Evolutionary conservation across 179 eudicot species (phyloP).

Genomic region (Beta macrorhiza): DNA sequence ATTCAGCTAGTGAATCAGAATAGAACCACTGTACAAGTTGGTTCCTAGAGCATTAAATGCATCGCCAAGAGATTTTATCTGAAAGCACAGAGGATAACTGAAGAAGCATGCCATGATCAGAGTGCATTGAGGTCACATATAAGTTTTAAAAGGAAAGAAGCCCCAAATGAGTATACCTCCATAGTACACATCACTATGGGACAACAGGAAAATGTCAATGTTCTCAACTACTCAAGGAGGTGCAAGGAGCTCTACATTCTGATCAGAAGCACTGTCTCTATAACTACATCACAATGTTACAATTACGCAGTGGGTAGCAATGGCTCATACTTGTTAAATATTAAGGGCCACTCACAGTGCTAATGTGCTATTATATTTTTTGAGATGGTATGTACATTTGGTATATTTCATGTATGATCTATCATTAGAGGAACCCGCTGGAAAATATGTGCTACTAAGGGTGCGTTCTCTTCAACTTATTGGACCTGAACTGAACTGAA

Average conservation of each 20-base stretch:
- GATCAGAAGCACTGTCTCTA: too few species aligned
- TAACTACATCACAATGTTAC: too few species aligned
- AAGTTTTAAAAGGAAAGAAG: neutral
- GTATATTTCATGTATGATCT: too few species aligned
- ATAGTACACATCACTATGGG: neutral
- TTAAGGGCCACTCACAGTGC: too few species aligned
- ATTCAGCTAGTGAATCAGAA: neutral
- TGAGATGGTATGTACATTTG: neutral
- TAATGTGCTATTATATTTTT: neutral
- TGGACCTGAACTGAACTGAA: too few species aligned
- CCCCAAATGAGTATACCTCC: neutral
- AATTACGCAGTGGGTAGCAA: neutral
- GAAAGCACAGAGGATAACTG: neutral
- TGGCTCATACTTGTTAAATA: neutral
- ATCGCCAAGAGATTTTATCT: neutral
- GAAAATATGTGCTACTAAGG: too few species aligned
- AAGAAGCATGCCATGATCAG: neutral
- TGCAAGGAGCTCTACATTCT: neutral
- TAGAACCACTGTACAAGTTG: neutral
- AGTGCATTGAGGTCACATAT: neutral
- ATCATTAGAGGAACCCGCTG: neutral
- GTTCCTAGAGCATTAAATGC: neutral
- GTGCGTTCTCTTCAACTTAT: too few species aligned
- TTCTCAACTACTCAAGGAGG: neutral
- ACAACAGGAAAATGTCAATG: neutral